These are phyloP conservation scores for Orbilia blumenaviensis DNA, from an alignment of 2,329 filamentous ascomycete genomes.

Conservation along the genomic window DNA sequence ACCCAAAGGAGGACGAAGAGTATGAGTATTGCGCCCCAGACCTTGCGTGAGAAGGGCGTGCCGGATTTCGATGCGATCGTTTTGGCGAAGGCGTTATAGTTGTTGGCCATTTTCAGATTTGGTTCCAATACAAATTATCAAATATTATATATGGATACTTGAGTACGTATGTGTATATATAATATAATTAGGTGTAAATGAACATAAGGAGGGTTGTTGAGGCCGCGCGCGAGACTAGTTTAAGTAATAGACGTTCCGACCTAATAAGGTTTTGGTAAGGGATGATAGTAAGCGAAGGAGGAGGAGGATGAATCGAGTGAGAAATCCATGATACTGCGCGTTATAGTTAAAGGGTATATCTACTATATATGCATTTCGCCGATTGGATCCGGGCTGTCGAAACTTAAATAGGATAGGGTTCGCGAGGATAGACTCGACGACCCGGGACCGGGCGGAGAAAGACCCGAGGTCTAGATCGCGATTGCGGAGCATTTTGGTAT, in stretches of 20 bases:
- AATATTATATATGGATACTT: too few relatives aligned
- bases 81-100: neutral
- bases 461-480: neutral
- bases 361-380: neutral
- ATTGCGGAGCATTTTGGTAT: conserved; percentile 92
- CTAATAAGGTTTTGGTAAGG: too few relatives aligned
- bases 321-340: too few relatives aligned
- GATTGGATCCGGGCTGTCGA: neutral
- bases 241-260: too few relatives aligned
- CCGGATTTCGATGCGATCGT: neutral
- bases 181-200: too few relatives aligned
- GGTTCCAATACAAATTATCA: too few relatives aligned
- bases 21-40: neutral
- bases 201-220: too few relatives aligned
- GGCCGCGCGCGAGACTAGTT: too few relatives aligned
- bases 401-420: conserved; percentile 35
- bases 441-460: neutral
- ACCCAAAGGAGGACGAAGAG: neutral
- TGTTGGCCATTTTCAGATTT: neutral
- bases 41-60: neutral
- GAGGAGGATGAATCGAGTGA: neutral
- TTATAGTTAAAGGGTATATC: too few relatives aligned
- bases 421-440: conserved; percentile 11
- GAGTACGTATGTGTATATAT: neutral
- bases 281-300: too few relatives aligned